These are phyloP conservation scores for Penicillium sp. DNA, from an alignment of 2,329 filamentous ascomycete species.

Conservation along the genomic window DNA sequence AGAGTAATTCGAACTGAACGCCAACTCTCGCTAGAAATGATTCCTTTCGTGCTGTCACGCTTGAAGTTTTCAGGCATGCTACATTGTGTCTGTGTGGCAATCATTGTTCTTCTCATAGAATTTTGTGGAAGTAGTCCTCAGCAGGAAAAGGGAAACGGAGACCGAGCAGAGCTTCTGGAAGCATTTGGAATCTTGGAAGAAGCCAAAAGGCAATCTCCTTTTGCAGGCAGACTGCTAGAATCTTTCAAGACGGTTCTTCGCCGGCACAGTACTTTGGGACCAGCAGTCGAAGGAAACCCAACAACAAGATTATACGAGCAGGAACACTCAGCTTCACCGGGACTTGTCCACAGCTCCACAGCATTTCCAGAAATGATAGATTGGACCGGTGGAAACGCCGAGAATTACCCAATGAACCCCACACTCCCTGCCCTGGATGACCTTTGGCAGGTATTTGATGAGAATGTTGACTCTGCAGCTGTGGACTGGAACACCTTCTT, in stretches of 20 bases:
- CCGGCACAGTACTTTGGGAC: conserved; percentile 17
- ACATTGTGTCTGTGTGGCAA: conserved; percentile 40
- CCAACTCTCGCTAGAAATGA: conserved; percentile 19
- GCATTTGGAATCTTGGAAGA: conserved; percentile 37
- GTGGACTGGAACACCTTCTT: conserved; percentile 24
- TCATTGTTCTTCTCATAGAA: conserved; percentile 42
- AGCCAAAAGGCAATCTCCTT: conserved; percentile 29
- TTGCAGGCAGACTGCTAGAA: conserved; percentile 32
- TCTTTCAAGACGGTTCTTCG: conserved; percentile 33
- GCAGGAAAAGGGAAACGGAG: conserved; percentile 28
- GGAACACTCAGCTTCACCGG: not conserved
- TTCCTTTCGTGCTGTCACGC: conserved; percentile 24
- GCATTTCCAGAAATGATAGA: not conserved
- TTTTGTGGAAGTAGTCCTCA: conserved; percentile 31
- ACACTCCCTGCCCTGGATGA: conserved; percentile 17
- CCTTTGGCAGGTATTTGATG: conserved; percentile 24
- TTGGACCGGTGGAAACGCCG: not conserved
- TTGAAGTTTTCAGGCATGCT: conserved; percentile 32
- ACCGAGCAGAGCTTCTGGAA: conserved; percentile 32
- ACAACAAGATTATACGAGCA: not conserved
- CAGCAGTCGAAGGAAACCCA: not conserved
- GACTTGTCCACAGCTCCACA: not conserved
- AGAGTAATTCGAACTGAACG: conserved; percentile 30
- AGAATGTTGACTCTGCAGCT: conserved; percentile 13
- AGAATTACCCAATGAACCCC: conserved; percentile 2